These are phyloP conservation scores for Coelastrella sp. DNA, from an alignment of 139 green algal species.

Conservation along the genomic window DNA sequence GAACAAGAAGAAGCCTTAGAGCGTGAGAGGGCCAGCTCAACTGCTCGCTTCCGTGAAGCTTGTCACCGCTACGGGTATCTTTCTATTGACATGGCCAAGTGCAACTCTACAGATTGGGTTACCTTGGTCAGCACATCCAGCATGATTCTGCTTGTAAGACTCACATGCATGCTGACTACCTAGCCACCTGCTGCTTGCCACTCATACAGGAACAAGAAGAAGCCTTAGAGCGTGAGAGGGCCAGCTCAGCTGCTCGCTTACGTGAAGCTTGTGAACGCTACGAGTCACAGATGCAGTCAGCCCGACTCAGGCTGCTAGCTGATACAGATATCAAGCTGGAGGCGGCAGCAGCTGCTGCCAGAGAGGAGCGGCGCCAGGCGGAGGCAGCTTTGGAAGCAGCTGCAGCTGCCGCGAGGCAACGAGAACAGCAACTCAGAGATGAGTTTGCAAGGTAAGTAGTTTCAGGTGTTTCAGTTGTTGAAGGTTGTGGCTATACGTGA, in stretches of 20 bases:
- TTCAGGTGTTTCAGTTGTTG: background rate
- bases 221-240: conserved; percentile 65
- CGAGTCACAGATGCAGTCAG: conserved; percentile 53
- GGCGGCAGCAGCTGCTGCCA: conserved; percentile 49
- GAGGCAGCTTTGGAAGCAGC: conserved; percentile 50
- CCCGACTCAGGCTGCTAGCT: conserved; percentile 65
- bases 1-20: conserved; percentile 69
- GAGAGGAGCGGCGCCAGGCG: conserved; percentile 63
- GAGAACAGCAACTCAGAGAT: conserved; percentile 23
- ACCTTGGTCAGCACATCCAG: no score
- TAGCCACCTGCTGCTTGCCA: background rate
- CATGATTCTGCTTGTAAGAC: no score
- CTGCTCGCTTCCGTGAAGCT: background rate
- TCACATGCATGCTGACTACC: no score
- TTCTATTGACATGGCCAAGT: no score
- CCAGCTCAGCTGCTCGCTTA: conserved; percentile 42
- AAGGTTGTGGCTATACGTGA: no score
- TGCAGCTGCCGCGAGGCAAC: conserved; percentile 24
- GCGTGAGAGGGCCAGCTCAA: conserved; percentile 55
- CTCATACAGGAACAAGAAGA: conserved; percentile 63
- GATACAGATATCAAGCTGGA: conserved; percentile 57
- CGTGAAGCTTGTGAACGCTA: conserved; percentile 68
- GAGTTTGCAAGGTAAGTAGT: conserved; percentile 23
- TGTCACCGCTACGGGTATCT: background rate
- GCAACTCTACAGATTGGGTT: no score